Evolutionary conservation across 2,329 filamentous ascomycete species (phyloP), one percentile per base, ranked within the genome.

Genomic region (Colletotrichum godetiae): DNA sequence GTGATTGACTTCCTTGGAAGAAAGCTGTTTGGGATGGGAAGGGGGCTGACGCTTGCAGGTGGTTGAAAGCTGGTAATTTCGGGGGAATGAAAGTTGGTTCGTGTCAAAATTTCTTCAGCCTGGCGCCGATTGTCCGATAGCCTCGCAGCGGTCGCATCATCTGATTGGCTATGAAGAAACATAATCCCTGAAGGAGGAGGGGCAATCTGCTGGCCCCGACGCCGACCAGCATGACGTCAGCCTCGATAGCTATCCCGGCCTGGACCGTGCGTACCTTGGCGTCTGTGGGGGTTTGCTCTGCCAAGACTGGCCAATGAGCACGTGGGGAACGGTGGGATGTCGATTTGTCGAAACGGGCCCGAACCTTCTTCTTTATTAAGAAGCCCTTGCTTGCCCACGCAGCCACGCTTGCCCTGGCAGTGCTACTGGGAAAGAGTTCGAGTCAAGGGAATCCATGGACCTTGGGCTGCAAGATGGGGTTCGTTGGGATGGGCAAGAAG

Each of bases 241-340:
- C 24, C 33, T 12, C 31, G n/a, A 22, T 6, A 55, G 31, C 61
- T 22, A 7, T 22, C 53, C 49, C 46, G 11, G 15, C 33, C 31
- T 27, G 19, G 22, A 31, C 64, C 49, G 37, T 64, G 53, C 29
- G 42, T 19, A 49, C 42, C 42, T 49, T 49, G 42, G 42, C 42
- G 19, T 59, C 19, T 4, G 42, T 49, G 42, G 42, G 42, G 42
- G 24, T n/a, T n/a, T 35, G 19, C 11, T 12, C 15, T 53, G 70
- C 70, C 70, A 73, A 70, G 70, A 49, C 55, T 35, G 31, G n/a
- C 66, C 66, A 73, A 73, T 73, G 33, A 52, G 33, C 70, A 73
- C 70, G 70, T 73, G 60, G 70, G 53, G 27, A 37, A 24, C 22
- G 19, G 24, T n/a, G 53, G 22, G 27, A 46, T 33, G 59, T 64